Conservation (phyloP, 352 stramenopile species). For the Plasmopara halstedii region DNA sequence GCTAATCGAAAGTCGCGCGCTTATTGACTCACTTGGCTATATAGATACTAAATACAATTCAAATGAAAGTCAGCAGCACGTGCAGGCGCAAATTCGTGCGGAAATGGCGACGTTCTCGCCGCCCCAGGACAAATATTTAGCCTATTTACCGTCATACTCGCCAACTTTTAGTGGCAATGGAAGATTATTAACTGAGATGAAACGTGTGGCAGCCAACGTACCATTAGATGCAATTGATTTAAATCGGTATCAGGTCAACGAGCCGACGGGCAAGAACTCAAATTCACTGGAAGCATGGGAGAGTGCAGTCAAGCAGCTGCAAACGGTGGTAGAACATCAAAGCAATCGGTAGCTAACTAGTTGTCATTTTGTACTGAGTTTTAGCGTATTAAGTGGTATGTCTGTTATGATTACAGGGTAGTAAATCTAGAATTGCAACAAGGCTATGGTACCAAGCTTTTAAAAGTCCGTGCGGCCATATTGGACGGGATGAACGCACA, state of each 20-base stretch:
- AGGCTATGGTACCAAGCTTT: slow-evolving; percentile 57
- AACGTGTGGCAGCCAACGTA: slow-evolving; percentile 58
- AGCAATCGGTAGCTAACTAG: slow-evolving; percentile 33
- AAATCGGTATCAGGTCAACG: slow-evolving; percentile 55
- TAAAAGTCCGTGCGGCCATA: slow-evolving; percentile 51
- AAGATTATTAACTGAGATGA: slow-evolving; percentile 61
- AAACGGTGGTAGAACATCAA: slow-evolving; percentile 53
- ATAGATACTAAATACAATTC: slow-evolving; percentile 61
- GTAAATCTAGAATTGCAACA: slow-evolving; percentile 73
- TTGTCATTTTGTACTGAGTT: slow-evolving; percentile 3
- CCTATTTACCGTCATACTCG: slow-evolving; percentile 48
- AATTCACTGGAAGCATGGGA: slow-evolving; percentile 49
- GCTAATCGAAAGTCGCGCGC: slow-evolving; percentile 45
- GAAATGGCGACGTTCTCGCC: slow-evolving; percentile 68
- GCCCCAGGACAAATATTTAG: slow-evolving; percentile 40
- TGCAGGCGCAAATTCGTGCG: slow-evolving; percentile 59
- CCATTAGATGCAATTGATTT: slow-evolving; percentile 64
- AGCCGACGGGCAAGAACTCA: slow-evolving; percentile 31
- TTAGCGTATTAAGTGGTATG: slow-evolving; percentile 2
- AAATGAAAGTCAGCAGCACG: slow-evolving; percentile 32
- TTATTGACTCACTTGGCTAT: slow-evolving; percentile 73
- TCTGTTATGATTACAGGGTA: too few species aligned
- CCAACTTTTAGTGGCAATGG: slow-evolving; percentile 43
- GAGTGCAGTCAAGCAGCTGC: slow-evolving; percentile 34
- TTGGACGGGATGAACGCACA: slow-evolving; percentile 59